Percentiles rank a stretch among this genome's conserved stretches.
Conservation (phyloP, 371 early-diverging fungal genomes). For the Rhizopus microsporus region DNA sequence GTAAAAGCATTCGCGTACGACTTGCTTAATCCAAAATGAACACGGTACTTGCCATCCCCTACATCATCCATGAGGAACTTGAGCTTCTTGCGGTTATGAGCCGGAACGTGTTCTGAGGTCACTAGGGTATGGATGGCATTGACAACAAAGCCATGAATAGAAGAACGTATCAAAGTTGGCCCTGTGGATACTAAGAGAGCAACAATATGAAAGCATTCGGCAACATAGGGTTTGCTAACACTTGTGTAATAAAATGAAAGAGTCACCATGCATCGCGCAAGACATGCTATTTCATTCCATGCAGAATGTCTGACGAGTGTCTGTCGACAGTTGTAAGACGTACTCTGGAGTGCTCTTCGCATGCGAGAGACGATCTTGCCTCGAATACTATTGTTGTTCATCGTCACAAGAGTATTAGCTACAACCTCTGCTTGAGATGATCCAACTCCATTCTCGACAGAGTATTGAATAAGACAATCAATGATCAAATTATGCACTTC, state of each 20-base stretch:
- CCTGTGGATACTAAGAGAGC: constrained; percentile 81
- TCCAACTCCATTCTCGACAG: constrained; percentile 77
- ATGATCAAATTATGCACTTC: constrained; percentile 75
- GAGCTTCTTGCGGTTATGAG: constrained; percentile 56
- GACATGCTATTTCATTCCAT: constrained; percentile 84
- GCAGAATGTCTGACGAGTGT: constrained; percentile 72
- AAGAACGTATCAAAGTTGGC: constrained; percentile 75
- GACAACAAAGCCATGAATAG: constrained; percentile 85
- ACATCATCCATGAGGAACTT: constrained; percentile 63
- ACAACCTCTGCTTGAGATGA: constrained; percentile 77
- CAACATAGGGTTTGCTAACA: constrained; percentile 70
- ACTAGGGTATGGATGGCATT: constrained; percentile 84
- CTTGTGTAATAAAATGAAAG: constrained; percentile 79
- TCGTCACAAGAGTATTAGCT: constrained; percentile 78
- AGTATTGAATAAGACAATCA: constrained; percentile 72
- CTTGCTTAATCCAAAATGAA: constrained; percentile 77
- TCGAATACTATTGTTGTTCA: constrained; percentile 71
- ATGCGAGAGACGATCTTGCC: constrained; percentile 76
- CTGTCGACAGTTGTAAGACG: constrained; percentile 61
- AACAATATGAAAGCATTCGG: constrained; percentile 83
- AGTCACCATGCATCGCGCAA: constrained; percentile 81
- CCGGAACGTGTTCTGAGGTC: constrained; percentile 58
- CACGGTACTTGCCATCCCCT: constrained; percentile 71
- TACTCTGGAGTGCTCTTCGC: constrained; percentile 69
- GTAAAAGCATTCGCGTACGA: constrained; percentile 68